A percentile compares a stretch with the other conserved stretches of the same genome.
Conservation (phyloP, 2,329 filamentous ascomycete species). For the Alternaria conjuncta region DNA sequence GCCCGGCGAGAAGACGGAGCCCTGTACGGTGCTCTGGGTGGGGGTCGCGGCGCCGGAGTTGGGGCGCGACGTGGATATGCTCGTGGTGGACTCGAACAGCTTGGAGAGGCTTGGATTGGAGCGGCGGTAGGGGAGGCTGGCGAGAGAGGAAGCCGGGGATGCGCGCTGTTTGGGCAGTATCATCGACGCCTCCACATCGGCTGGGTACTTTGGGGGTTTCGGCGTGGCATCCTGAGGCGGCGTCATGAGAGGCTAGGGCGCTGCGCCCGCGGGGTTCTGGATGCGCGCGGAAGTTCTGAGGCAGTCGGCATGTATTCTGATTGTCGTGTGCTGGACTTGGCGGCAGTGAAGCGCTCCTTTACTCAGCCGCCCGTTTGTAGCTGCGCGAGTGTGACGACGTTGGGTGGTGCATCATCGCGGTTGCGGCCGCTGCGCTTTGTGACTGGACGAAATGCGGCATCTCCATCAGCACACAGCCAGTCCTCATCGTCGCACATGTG, state of each 20-base stretch:
- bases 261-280: slow-evolving; percentile 41
- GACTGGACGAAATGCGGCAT: slow-evolving; percentile 39
- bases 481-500: slow-evolving; percentile 1
- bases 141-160: slow-evolving; percentile 66
- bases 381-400: slow-evolving; percentile 28
- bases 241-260: slow-evolving; percentile 50
- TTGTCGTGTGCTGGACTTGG: slow-evolving; percentile 3
- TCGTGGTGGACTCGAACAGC: slow-evolving; percentile 59
- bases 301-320: slow-evolving; percentile 44
- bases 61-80: slow-evolving; percentile 50
- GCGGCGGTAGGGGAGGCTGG: slow-evolving; percentile 60
- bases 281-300: slow-evolving; percentile 37
- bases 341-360: slow-evolving; percentile 5
- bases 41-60: slow-evolving; percentile 55
- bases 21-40: slow-evolving; percentile 39
- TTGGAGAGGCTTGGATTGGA: slow-evolving; percentile 60
- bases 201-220: slow-evolving; percentile 49
- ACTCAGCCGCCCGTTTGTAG: slow-evolving; percentile 15
- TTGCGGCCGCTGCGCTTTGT: slow-evolving; percentile 43
- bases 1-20: slow-evolving; percentile 55
- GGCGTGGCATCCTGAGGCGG: slow-evolving; percentile 49
- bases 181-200: slow-evolving; percentile 70
- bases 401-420: slow-evolving; percentile 15
- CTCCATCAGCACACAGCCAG: slow-evolving; percentile 30
- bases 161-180: slow-evolving; percentile 65